Conservation (phyloP, 23 red algal genomes). For the Rhodosorus marinus region DNA sequence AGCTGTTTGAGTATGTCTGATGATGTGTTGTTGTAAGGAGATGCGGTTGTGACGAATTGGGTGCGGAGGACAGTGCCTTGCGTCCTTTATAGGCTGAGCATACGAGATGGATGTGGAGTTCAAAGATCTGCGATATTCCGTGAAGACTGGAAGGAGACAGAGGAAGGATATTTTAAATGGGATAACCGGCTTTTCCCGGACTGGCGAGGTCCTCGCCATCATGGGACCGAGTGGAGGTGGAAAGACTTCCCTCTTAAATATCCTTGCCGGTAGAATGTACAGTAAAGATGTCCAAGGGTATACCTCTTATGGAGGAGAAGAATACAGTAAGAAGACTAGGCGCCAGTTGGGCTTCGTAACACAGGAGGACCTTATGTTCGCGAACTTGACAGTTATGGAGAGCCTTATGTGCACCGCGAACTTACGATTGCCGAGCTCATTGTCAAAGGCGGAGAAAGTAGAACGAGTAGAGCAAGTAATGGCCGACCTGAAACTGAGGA, state of each 20-base stretch:
- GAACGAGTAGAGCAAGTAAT: slow-evolving; percentile 24
- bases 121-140: too few relatives aligned
- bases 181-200: slow-evolving; percentile 22
- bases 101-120: too few relatives aligned
- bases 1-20: too few relatives aligned
- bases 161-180: too few relatives aligned
- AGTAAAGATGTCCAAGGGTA: slow-evolving; percentile 12
- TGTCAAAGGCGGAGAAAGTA: slow-evolving; percentile 9
- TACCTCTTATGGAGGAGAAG: slow-evolving; percentile 21
- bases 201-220: slow-evolving; percentile 52
- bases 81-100: too few relatives aligned
- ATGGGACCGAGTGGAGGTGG: too few relatives aligned
- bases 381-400: slow-evolving; percentile 71
- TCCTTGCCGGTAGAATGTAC: slow-evolving; percentile 42
- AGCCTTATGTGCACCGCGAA: slow-evolving; percentile 46
- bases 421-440: slow-evolving; percentile 19
- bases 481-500: slow-evolving; percentile 21
- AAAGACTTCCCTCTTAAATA: slow-evolving; percentile 77
- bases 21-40: too few relatives aligned
- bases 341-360: slow-evolving; percentile 75
- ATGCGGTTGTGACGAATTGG: too few relatives aligned
- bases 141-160: too few relatives aligned
- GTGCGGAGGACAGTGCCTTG: too few relatives aligned
- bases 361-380: slow-evolving; percentile 85
- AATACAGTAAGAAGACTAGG: slow-evolving; percentile 24